Base-by-base conservation (phyloP, 73 alveolate genomes). In the Symbiodinium pilosum region DNA sequence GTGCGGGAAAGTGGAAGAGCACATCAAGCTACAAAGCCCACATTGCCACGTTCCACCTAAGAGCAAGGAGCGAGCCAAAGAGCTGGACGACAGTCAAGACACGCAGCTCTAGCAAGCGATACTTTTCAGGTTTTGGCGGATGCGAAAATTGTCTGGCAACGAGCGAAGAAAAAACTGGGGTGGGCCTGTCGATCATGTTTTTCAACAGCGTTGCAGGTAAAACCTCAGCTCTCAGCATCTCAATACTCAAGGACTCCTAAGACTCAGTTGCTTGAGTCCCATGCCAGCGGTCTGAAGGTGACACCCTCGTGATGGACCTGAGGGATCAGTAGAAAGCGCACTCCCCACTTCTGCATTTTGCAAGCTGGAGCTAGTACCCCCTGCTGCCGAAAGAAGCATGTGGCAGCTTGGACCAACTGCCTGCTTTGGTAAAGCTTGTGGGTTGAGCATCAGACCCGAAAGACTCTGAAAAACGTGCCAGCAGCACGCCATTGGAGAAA, bases 401-500 rank as follows among this genome's bases (percentile, higher is more conserved):
- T 91, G 21, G 97, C 97, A 16, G 97, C 88, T 71, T 91, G 97
- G 32, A 91, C 97, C 88, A 91, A 39, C 36, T 69, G 97, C 94
- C 94, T 87, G 94, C 32, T 1, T 9, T 28, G 73, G 81, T 1
- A 9, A 64, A 24, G 81, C 39, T n/a, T 28, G 38, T 38, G 81
- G 20, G 81, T 9, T 28, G 38, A 24, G 34, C 81, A 24, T 38
- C 24, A 26, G 39, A 64, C 32, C 81, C 6, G 59, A 47, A 47
- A 47, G 14, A n/a, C n/a, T n/a, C n/a, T n/a, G n/a, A 47, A 47
- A 6, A 64, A 64, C 81, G 30, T 64, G 81, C 24, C 81, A 28
- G 81, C 81, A 24, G 81, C 38, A 64, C 81, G 81, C 81, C 81
- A 64, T 64, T n/a, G 81, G 81, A 9, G 81, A 64, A 34, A 64